phyloP scores from a whole-genome alignment of 768 basidiomycete species.

The Mycena chlorophos region DNA sequence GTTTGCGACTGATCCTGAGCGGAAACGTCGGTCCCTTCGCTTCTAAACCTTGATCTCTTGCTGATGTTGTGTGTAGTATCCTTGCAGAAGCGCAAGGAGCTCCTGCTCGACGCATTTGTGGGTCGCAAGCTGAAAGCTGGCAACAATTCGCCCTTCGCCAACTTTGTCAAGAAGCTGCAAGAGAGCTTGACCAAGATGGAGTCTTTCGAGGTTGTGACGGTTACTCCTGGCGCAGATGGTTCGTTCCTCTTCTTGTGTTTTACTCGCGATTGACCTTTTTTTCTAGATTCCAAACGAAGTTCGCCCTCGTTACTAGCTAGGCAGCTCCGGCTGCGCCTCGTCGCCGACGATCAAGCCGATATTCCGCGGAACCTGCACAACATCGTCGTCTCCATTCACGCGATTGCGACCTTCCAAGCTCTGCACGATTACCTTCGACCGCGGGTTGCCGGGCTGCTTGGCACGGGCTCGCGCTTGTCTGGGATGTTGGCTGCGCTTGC shows the following conservation, averaged over 20 bases:
- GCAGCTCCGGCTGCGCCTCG: constrained; percentile 83
- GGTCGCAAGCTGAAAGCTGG: constrained; percentile 47
- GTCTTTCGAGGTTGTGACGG: constrained; percentile 90
- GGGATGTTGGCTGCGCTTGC: constrained; percentile 91
- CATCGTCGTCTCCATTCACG: constrained; percentile 96
- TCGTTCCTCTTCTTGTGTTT: constrained; percentile 24
- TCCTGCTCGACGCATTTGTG: constrained; percentile 79
- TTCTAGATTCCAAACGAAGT: constrained; percentile 81
- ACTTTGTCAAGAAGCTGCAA: constrained; percentile 93
- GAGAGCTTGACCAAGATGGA: constrained; percentile 96
- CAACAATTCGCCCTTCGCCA: constrained; percentile 61
- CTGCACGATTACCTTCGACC: constrained; percentile 95
- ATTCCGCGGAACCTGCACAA: constrained; percentile 84
- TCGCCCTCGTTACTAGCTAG: constrained; percentile 91
- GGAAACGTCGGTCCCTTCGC: constrained; percentile 47
- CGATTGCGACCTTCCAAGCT: constrained; percentile 97
- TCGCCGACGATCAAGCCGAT: constrained; percentile 88
- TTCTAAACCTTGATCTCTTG: constrained; percentile 14
- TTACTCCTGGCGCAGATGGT: constrained; percentile 83
- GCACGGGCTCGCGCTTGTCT: constrained; percentile 66
- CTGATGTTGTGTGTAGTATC: constrained; percentile 48
- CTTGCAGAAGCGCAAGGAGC: constrained; percentile 64
- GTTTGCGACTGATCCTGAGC: constrained; percentile 71
- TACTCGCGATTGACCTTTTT: constrained; percentile 1
- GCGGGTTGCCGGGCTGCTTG: constrained; percentile 72